Base-by-base conservation (phyloP, 116 monocot species). In the Papilionanthe hybrid region DNA sequence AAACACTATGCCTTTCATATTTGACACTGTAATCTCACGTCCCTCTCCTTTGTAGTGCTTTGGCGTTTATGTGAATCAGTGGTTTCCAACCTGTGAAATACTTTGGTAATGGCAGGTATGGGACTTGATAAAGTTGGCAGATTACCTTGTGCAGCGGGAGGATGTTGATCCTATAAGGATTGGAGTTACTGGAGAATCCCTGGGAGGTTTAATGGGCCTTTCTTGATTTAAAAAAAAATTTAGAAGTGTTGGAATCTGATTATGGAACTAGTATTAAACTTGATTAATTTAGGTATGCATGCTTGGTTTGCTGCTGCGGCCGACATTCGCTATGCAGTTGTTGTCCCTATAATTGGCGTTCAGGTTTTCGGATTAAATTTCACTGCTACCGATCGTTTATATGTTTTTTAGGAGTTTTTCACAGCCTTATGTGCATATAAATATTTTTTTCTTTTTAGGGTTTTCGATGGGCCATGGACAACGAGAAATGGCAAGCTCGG, bases 51-150 rank as follows among this genome's bases (percentile, higher is more conserved):
- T 60, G 44, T 42, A 19, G 23, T 37, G 18, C 10, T 37, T 28
- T 37, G 45, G 23, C 15, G 23, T 44, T 55, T 25, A 69, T 29
- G 7, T 20, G 3, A 20, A 42, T 18, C 7, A 73, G 50, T 15
- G 25, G 49, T 28, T 75, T 49, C 27, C 13, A 9, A 28, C 5
- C 48, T 50, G 19, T 50, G 27, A 3, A 75, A 48, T 75, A 7
- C 69, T 47, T 25, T 5, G 19, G 42, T 57, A 77, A 77, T 83
- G 47, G 42, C 80, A 99, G 99, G 93, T 91, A 10, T 99, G 95
- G 95, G 99, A 99, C 84, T 82, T 99, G 82, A 90, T 99, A 86
- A 99, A 95, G 76, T 83, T 99, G 77, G 99, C 84, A 77, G 99
- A 95, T 77, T 95, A 99, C 87, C 91, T 99, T 55, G 79, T 77